These are phyloP conservation scores for Fonsecaea pugnacius DNA, from an alignment of 2,329 filamentous ascomycete species.

Conservation along the genomic window DNA sequence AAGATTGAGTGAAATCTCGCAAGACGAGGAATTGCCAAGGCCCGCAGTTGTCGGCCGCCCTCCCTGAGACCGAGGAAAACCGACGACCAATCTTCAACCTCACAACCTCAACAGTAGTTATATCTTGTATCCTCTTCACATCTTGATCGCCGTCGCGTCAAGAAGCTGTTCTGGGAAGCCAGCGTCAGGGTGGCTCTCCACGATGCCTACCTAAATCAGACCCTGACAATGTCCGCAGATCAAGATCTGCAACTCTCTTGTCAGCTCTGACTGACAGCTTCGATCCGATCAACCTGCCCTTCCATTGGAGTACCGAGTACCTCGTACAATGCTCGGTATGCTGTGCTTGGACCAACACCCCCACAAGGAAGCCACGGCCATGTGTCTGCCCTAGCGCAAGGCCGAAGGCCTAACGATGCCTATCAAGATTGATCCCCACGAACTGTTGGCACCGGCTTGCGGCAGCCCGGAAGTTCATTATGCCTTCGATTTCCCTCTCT, in stretches of 20 bases:
- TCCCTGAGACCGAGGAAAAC: no score
- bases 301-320: neutral
- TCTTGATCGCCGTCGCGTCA: neutral
- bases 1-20: neutral
- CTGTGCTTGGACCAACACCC: neutral
- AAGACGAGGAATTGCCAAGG: neutral
- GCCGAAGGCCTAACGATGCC: neutral
- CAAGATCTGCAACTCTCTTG: neutral
- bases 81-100: no score
- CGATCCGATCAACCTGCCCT: neutral
- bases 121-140: neutral
- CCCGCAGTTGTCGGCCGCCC: neutral
- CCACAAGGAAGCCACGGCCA: neutral
- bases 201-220: neutral
- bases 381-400: slow-evolving; percentile 2
- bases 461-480: neutral
- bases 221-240: neutral
- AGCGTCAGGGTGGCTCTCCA: neutral
- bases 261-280: neutral
- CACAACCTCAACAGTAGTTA: neutral
- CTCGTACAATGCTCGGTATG: no score
- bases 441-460: neutral
- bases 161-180: neutral
- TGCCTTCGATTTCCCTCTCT: neutral
- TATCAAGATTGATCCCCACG: neutral